Conservation (phyloP, 305 asterid species). For the Salvia sclarea region DNA sequence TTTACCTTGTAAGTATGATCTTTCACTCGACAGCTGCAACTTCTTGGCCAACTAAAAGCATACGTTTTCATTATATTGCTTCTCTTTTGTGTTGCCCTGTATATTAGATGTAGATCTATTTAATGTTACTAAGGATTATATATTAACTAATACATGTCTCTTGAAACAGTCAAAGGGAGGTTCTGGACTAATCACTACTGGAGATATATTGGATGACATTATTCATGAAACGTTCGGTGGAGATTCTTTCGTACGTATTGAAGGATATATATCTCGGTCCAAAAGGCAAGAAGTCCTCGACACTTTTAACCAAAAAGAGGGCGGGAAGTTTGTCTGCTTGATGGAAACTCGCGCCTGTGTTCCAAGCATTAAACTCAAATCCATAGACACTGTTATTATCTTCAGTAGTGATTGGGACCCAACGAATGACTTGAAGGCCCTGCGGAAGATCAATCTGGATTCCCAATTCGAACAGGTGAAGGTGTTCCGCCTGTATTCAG, state of each 20-base stretch:
- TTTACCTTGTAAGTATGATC: conserved; percentile 12
- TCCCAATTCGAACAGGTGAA: conserved; percentile 52
- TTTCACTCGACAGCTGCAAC: too few species aligned
- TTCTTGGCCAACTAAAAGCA: too few species aligned
- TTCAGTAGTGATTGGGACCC: conserved; percentile 77
- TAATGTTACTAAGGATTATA: conserved; percentile 12
- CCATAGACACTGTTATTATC: conserved; percentile 48
- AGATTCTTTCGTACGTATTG: conserved; percentile 51
- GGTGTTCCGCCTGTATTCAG: conserved; percentile 62
- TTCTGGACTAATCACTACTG: conserved; percentile 40
- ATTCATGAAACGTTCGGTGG: conserved; percentile 50
- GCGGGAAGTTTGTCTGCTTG: conserved; percentile 48
- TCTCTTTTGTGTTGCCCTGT: not conserved
- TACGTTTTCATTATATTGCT: not conserved
- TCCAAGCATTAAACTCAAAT: conserved; percentile 45
- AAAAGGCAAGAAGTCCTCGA: conserved; percentile 36
- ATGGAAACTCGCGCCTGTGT: conserved; percentile 57
- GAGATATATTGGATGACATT: conserved; percentile 65
- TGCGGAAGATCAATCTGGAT: conserved; percentile 49
- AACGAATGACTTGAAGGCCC: conserved; percentile 53
- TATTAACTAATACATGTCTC: conserved; percentile 3
- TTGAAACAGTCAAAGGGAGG: conserved; percentile 41
- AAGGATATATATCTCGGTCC: conserved; percentile 31
- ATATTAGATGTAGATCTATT: not conserved
- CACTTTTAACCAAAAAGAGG: conserved; percentile 42